Conservation (phyloP, 2,329 filamentous ascomycete genomes). For the Fusarium proliferatum region DNA sequence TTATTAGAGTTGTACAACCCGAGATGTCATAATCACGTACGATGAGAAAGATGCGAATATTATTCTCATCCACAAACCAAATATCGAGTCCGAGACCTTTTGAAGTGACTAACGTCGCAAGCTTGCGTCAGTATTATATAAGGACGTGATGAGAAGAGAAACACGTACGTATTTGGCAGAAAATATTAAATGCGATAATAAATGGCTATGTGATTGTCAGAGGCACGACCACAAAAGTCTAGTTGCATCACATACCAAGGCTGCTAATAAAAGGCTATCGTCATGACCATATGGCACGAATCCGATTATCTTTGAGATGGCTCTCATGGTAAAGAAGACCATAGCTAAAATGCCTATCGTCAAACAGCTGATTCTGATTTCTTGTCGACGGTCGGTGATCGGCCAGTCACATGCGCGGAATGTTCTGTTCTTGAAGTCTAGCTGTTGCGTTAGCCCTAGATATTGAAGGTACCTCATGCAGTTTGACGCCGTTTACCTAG, state of each 20-base stretch:
- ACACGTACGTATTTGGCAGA: neutral
- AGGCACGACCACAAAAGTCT: fast-evolving
- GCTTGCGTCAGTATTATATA: fast-evolving
- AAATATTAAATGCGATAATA: neutral
- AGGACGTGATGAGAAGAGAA: fast-evolving
- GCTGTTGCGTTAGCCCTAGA: neutral
- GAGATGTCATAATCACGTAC: neutral
- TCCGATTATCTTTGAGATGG: neutral
- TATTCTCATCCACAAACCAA: neutral
- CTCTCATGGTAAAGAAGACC: neutral
- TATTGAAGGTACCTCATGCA: fast-evolving
- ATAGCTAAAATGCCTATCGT: neutral
- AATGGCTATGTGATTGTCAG: neutral
- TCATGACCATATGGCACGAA: slow-evolving; percentile 1
- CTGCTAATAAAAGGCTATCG: neutral
- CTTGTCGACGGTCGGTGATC: neutral
- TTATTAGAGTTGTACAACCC: fast-evolving
- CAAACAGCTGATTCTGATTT: neutral
- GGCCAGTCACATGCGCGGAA: neutral
- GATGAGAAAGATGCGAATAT: neutral
- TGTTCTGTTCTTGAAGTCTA: neutral
- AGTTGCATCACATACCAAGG: neutral
- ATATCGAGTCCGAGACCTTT: neutral
- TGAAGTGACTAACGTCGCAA: neutral
- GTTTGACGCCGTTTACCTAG: fast-evolving